Conservation (phyloP, 495 filamentous ascomycete species). For the Penicillium egyptiacum region DNA sequence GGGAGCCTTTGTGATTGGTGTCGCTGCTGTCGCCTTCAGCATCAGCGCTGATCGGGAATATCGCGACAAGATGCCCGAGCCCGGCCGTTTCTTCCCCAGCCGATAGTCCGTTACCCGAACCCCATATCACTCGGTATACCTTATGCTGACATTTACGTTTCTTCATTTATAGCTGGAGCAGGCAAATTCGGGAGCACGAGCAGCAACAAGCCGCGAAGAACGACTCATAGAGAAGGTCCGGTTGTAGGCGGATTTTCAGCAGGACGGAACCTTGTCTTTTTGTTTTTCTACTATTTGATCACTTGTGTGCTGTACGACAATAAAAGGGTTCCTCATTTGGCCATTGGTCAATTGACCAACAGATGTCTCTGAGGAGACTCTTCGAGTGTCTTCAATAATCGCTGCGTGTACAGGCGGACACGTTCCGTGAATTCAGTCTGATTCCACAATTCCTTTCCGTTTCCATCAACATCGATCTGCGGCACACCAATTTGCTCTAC, state of each 20-base stretch:
- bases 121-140: slow-evolving; percentile 6
- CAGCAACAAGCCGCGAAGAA: slow-evolving; percentile 56
- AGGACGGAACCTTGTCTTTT: slow-evolving; percentile 36
- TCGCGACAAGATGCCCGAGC: slow-evolving; percentile 82
- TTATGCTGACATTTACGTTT: slow-evolving; percentile 21
- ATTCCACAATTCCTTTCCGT: slow-evolving; percentile 77
- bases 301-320: slow-evolving; percentile 48
- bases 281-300: slow-evolving; percentile 36
- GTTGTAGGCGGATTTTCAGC: slow-evolving; percentile 26
- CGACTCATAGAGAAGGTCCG: slow-evolving; percentile 43
- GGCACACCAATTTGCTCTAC: slow-evolving; percentile 94
- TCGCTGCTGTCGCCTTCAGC: slow-evolving; percentile 72
- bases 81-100: slow-evolving; percentile 87
- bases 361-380: slow-evolving; percentile 47
- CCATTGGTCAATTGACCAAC: slow-evolving; percentile 46
- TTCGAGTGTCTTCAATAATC: slow-evolving; percentile 47
- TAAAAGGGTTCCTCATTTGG: slow-evolving; percentile 43
- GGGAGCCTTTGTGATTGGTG: slow-evolving; percentile 66
- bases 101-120: slow-evolving; percentile 70
- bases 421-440: slow-evolving; percentile 56
- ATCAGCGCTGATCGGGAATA: slow-evolving; percentile 80
- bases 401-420: slow-evolving; percentile 53
- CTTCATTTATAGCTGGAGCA: slow-evolving; percentile 71
- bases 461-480: slow-evolving; percentile 46
- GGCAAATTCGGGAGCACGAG: slow-evolving; percentile 87